Conservation (phyloP, 2,329 filamentous ascomycete genomes). For the Penicillium concentricum region DNA sequence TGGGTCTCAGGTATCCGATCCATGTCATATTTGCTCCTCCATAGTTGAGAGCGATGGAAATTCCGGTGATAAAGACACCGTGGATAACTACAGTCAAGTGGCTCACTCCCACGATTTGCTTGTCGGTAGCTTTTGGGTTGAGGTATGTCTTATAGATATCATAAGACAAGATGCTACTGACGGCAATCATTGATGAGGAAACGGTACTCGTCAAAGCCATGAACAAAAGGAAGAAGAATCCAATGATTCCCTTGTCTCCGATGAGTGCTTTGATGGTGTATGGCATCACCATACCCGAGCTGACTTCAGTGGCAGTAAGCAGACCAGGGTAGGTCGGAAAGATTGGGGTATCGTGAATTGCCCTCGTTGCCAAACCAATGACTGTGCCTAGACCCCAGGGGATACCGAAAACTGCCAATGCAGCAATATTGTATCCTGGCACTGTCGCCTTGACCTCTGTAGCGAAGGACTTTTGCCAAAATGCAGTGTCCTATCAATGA, state of each 20-base stretch:
- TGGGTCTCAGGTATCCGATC: conserved; percentile 44
- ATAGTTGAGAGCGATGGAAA: conserved; percentile 50
- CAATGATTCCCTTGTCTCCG: conserved; percentile 44
- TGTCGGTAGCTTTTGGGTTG: conserved; percentile 47
- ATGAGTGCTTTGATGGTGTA: conserved; percentile 47
- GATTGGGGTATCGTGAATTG: conserved; percentile 48
- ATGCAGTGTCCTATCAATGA: conserved; percentile 45
- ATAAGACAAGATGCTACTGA: conserved; percentile 51
- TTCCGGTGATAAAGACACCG: conserved; percentile 49
- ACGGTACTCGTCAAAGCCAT: conserved; percentile 54
- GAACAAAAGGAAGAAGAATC: conserved; percentile 50
- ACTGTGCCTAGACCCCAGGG: conserved; percentile 51
- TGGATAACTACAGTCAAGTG: conserved; percentile 51
- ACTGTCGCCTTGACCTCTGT: conserved; percentile 50
- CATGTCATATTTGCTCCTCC: conserved; percentile 52
- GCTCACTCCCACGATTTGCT: conserved; percentile 44
- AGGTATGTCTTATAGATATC: conserved; percentile 54
- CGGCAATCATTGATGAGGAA: conserved; percentile 53
- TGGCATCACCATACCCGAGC: conserved; percentile 50
- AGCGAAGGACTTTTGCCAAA: conserved; percentile 55
- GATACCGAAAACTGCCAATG: conserved; percentile 48
- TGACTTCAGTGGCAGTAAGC: conserved; percentile 44
- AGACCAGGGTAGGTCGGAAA: conserved; percentile 46
- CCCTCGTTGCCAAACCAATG: conserved; percentile 47
- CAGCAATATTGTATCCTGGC: conserved; percentile 49